Conservation (phyloP, 352 stramenopile genomes). For the Phytophthora macrochlamydospora region DNA sequence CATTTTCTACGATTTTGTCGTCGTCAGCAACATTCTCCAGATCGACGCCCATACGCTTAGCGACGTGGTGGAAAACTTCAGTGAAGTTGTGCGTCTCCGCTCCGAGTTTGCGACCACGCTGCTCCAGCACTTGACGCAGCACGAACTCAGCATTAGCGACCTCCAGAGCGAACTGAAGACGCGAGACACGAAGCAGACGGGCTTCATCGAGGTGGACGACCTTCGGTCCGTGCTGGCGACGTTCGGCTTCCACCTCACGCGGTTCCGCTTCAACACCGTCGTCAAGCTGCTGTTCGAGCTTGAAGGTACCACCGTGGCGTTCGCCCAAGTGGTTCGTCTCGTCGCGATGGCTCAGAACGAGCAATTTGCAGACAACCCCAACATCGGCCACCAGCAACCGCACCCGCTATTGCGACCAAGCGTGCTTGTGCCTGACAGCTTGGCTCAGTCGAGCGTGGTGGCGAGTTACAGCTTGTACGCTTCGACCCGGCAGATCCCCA, state of each 20-base stretch:
- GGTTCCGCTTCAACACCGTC: slow-evolving; percentile 66
- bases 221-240: slow-evolving; percentile 40
- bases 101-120: slow-evolving; percentile 49
- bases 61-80: slow-evolving; percentile 66
- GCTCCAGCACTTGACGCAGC: slow-evolving; percentile 19
- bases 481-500: slow-evolving; percentile 21
- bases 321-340: slow-evolving; percentile 48
- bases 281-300: slow-evolving; percentile 56
- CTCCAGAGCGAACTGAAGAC: slow-evolving; percentile 37
- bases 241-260: slow-evolving; percentile 51
- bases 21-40: slow-evolving; percentile 54
- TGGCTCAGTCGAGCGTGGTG: slow-evolving; percentile 18
- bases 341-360: slow-evolving; percentile 38
- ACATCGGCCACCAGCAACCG: slow-evolving; percentile 4
- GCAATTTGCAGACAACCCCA: slow-evolving; percentile 10
- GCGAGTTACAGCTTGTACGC: slow-evolving; percentile 24
- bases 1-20: slow-evolving; percentile 65
- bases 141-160: slow-evolving; percentile 25
- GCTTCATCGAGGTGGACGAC: slow-evolving; percentile 44
- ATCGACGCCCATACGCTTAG: slow-evolving; percentile 57
- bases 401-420: slow-evolving; percentile 27
- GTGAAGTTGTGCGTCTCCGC: slow-evolving; percentile 50
- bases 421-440: slow-evolving; percentile 16
- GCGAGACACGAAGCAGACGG: slow-evolving; percentile 28
- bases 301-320: slow-evolving; percentile 38